Conservation (phyloP, 805 yeast species). For the Metschnikowia aberdeeniae region DNA sequence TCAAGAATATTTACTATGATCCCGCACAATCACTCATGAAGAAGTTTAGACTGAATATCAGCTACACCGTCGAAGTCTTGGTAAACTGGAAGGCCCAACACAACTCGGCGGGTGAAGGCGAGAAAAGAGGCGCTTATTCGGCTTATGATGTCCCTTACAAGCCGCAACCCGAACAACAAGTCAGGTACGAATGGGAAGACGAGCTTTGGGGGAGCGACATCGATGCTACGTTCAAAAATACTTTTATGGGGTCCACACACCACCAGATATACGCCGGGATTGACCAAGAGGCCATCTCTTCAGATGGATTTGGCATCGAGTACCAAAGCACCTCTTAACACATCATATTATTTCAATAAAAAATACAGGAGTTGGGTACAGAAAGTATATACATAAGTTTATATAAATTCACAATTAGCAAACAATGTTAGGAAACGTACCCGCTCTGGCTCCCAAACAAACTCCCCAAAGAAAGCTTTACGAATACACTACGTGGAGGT, state of each 20-base stretch:
- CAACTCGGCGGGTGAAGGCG: background rate
- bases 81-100: background rate
- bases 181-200: background rate
- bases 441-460: too few species aligned
- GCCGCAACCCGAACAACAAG: background rate
- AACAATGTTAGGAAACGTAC: too few species aligned
- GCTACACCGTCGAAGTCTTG: background rate
- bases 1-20: slow-evolving; percentile 6
- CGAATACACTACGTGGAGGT: too few species aligned
- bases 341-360: too few species aligned
- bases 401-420: too few species aligned
- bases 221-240: background rate
- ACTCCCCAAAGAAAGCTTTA: too few species aligned
- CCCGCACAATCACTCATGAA: slow-evolving; percentile 4
- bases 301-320: too few species aligned
- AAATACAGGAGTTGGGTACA: too few species aligned
- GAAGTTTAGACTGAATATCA: background rate
- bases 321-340: too few species aligned
- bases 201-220: background rate
- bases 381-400: too few species aligned
- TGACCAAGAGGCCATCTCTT: too few species aligned
- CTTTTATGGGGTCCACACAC: background rate
- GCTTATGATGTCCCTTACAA: background rate
- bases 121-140: background rate
- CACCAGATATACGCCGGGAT: background rate